Evolutionary conservation across 495 filamentous ascomycete genomes (phyloP).

Genomic region (Thermothielavioides terrestris): DNA sequence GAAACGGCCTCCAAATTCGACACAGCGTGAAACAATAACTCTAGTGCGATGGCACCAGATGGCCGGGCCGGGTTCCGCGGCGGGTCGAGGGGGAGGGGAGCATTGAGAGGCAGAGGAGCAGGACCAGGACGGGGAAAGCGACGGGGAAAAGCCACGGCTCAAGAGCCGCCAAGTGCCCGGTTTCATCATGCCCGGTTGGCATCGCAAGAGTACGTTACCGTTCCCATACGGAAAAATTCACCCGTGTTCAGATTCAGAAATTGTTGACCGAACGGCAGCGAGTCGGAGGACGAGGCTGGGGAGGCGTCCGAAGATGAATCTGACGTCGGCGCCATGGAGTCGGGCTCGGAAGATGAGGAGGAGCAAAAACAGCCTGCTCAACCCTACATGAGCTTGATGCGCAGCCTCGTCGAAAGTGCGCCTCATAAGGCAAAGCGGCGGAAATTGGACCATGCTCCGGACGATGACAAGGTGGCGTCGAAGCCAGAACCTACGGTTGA

Average conservation of each 20-base stretch:
- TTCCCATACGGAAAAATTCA: too few species aligned
- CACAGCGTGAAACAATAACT: too few species aligned
- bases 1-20: neutral
- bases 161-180: conserved; percentile 12
- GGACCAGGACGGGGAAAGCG: conserved; percentile 31
- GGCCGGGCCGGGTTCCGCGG: conserved; percentile 21
- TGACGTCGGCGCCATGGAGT: conserved; percentile 43
- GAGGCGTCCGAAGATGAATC: conserved; percentile 22
- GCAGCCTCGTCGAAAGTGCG: conserved; percentile 49
- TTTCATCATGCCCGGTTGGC: conserved; percentile 34
- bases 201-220: conserved; percentile 30
- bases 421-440: conserved; percentile 57
- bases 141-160: conserved; percentile 24
- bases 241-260: too few species aligned
- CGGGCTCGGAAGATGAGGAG: conserved; percentile 34
- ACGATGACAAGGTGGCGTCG: conserved; percentile 3
- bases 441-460: conserved; percentile 46
- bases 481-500: conserved; percentile 7
- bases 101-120: conserved; percentile 17
- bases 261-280: neutral
- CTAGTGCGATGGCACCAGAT: conserved; percentile 20
- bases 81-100: conserved; percentile 17
- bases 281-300: conserved; percentile 12
- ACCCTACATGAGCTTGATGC: conserved; percentile 59
- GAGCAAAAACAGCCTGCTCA: conserved; percentile 26